Base-by-base conservation (phyloP, 306 rosid species). In the Fragaria nilgerrensis region DNA sequence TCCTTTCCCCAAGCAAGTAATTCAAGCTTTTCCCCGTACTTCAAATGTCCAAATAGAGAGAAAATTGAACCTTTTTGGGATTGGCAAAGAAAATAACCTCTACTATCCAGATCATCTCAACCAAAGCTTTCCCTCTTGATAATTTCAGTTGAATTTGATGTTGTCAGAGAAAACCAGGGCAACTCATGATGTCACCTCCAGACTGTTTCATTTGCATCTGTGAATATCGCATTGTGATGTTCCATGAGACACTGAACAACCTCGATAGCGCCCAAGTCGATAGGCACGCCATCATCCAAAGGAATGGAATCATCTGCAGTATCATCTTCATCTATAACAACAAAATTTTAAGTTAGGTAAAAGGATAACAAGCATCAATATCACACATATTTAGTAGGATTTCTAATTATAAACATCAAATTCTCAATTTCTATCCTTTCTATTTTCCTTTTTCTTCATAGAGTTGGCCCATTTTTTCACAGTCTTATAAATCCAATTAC, bases 161-260 rank as follows among this genome's bases (percentile, higher is more conserved):
- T 48, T 79, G 68, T 63, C 72, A 15, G 34, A 49, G 15, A 25
- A 70, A 49, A 12, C 13, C 65, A 37, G 62, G 39, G 47, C 27
- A 63, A 63, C 83, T 17, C 29, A 61, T 65, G 37, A 53, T 65
- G 44, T 87, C 85, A 96, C 86, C 92, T 91, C 99, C 99, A 96
- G 66, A 91, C 81, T 25, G 99, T 96, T 88, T 88, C 97, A 50
- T 96, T 92, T 52, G 99, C 97, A 84, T 96, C 96, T 1, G 99
- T 96, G 85, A 96, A 96, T 65, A 96, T 83, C 20, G 93, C 93
- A 75, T 96, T 92, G 79, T 96, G 98, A 86, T 92, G 96, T 81
- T 91, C 99, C 65, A 92, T 88, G 78, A 96, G 99, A 81, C 90
- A 86, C 87, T 96, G 99, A 83, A 96, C 81, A 81, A 92, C 97